Base-by-base conservation (phyloP, 495 filamentous ascomycete genomes). In the Neurospora sp. region DNA sequence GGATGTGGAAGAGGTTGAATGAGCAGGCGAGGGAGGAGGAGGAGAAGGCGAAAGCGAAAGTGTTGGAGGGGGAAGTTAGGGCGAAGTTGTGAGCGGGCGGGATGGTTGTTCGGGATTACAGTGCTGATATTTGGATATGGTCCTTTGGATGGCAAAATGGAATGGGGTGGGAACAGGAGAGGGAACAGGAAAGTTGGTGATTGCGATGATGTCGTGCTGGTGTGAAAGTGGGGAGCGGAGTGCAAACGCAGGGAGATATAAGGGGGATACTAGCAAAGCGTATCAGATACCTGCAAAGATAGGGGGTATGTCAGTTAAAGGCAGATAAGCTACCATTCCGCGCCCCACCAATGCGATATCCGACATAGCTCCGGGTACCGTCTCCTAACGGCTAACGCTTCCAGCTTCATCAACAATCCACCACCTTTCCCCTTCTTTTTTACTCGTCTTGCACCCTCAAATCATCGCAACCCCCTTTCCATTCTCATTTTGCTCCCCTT, bases 1-100 rank as follows among this genome's bases (percentile, higher is more conserved):
- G 73, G 42, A 87, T 88, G 86, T 88, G 86, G 86, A 72, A 76
- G 71, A 76, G 79, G 37, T 42, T 80, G 4, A 85, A 86, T 78
- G 74, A 28, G n/a, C 31, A 77, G 31, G 83, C 77, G 17, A 73
- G 77, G 72, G 45, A 37, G 1, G 73, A 37, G 1, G 73, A 77
- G 37, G 66, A 66, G 15, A 34, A 40, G 69, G 34, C 21, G 59
- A 28, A 11, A 43, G 13, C 24, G 43, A 48, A 21, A n/a, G 7
- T 1, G n/a, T 21, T 48, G 43, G 43, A 48, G 43, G 19, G 43
- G n/a, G 43, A 48, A 9, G 42, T 72, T 38, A 72, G 39, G 71
- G 71, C 71, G 9, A 73, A 70, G 38, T 17, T 73, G 59, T 73
- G 39, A 39, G 31, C 3, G 45, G 21, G 45, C 10, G 45, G 45